Percentiles rank a stretch among this genome's conserved stretches.
phyloP scores from a whole-genome alignment of 2,329 filamentous ascomycete species.

The Nigrospora oryzae region DNA sequence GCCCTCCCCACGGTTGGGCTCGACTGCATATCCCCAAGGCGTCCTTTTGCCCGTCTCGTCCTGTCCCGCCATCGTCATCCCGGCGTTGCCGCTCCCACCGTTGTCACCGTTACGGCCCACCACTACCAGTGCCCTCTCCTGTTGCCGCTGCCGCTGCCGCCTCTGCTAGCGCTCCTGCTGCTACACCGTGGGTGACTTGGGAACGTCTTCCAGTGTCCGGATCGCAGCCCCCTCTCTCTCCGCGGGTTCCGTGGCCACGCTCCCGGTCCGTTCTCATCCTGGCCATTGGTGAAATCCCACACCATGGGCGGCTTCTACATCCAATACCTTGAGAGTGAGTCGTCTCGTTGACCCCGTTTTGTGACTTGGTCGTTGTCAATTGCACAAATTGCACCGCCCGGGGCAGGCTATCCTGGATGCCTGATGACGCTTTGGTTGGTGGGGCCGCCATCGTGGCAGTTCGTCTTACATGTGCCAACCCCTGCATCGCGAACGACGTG shows the following conservation, averaged over 20 bases:
- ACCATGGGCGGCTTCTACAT: slow-evolving; percentile 60
- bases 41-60: slow-evolving; percentile 22
- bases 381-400: slow-evolving; percentile 5
- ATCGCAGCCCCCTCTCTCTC: too few relatives aligned
- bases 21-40: slow-evolving; percentile 38
- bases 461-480: slow-evolving; percentile 25
- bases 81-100: too few relatives aligned
- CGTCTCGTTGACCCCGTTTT: slow-evolving; percentile 12
- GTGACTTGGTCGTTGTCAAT: slow-evolving; percentile 3
- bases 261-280: background rate
- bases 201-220: too few relatives aligned
- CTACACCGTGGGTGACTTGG: too few relatives aligned
- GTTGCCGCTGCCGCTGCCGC: too few relatives aligned
- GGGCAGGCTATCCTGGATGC: slow-evolving; percentile 19
- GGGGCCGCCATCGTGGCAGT: slow-evolving; percentile 18
- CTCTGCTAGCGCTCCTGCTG: too few relatives aligned
- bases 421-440: slow-evolving; percentile 19
- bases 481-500: slow-evolving; percentile 21
- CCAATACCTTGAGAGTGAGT: slow-evolving; percentile 70
- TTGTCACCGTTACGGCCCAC: too few relatives aligned
- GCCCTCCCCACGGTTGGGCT: slow-evolving; percentile 41
- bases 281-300: slow-evolving; percentile 18
- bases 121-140: too few relatives aligned
- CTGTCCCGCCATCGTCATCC: slow-evolving; percentile 6
- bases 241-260: too few relatives aligned